Evolutionary conservation across 192 early-diverging fungal genomes (phyloP).

Genomic region (Neocallimastix lanati): DNA sequence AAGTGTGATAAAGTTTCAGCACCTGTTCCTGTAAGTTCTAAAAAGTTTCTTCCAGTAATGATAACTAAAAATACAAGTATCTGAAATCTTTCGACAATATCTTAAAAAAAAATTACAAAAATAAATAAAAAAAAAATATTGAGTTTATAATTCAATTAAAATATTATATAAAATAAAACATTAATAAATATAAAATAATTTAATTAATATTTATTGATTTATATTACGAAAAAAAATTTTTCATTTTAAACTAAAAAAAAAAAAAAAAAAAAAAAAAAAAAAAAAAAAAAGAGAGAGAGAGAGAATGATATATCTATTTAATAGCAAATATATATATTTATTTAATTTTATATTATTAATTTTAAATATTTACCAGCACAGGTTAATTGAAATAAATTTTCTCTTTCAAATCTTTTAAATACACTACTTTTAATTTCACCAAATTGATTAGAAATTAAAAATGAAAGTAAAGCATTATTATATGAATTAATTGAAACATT

Average conservation of each 20-base stretch:
- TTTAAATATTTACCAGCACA: constrained; percentile 47
- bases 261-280: too few species aligned
- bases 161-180: too few species aligned
- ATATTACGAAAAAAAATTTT: too few species aligned
- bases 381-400: constrained; percentile 86
- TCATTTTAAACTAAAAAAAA: too few species aligned
- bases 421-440: constrained; percentile 95
- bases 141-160: constrained; percentile 3
- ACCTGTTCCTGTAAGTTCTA: constrained; percentile 45
- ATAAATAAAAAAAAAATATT: neutral
- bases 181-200: too few species aligned
- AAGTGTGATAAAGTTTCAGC: neutral
- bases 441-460: constrained; percentile 93
- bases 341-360: neutral
- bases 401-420: constrained; percentile 91
- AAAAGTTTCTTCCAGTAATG: constrained; percentile 74
- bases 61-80: constrained; percentile 69
- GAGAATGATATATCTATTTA: too few species aligned
- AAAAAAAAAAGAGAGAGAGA: too few species aligned
- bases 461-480: constrained; percentile 78
- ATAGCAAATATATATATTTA: too few species aligned
- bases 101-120: too few species aligned
- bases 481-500: constrained; percentile 94
- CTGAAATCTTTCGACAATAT: constrained; percentile 94
- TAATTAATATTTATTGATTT: too few species aligned